Conservation (phyloP, 2,329 filamentous ascomycete genomes). For the Fragosphaeria purpurea region DNA sequence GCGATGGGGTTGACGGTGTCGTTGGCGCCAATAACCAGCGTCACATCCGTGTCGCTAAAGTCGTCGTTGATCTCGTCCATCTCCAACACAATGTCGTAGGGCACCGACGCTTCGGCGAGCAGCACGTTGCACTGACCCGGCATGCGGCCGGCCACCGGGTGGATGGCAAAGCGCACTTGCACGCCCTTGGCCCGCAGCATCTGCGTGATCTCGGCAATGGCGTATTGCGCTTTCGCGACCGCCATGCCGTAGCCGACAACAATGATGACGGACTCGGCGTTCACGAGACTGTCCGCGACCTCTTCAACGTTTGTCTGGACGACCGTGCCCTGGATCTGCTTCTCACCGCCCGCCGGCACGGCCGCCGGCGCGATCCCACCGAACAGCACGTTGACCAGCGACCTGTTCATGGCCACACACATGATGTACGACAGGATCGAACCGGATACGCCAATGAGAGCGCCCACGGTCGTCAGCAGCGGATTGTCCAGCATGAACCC, state of each 20-base stretch:
- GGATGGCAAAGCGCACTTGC: constrained; percentile 80
- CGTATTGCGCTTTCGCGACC: constrained; percentile 86
- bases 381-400: constrained; percentile 80
- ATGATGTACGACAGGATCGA: constrained; percentile 81
- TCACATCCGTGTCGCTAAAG: constrained; percentile 75
- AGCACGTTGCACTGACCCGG: constrained; percentile 89
- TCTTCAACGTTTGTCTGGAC: constrained; percentile 74
- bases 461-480: constrained; percentile 73
- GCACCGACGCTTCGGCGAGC: constrained; percentile 76
- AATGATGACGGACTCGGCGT: constrained; percentile 78
- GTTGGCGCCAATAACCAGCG: constrained; percentile 83
- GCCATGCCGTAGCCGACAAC: constrained; percentile 92
- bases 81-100: constrained; percentile 85
- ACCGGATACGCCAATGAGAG: constrained; percentile 78
- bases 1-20: constrained; percentile 90
- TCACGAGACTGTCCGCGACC: constrained; percentile 62
- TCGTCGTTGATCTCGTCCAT: constrained; percentile 97
- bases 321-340: constrained; percentile 70
- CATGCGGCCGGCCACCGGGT: constrained; percentile 85
- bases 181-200: constrained; percentile 65
- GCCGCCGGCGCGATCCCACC: constrained; percentile 53
- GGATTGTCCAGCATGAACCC: constrained; percentile 88
- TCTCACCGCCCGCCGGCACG: constrained; percentile 50
- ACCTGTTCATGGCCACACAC: constrained; percentile 88
- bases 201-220: constrained; percentile 70